A percentile compares a stretch with the other conserved stretches of the same genome.
phyloP scores from a whole-genome alignment of 306 rosid species.

The Mucuna pruriens region DNA sequence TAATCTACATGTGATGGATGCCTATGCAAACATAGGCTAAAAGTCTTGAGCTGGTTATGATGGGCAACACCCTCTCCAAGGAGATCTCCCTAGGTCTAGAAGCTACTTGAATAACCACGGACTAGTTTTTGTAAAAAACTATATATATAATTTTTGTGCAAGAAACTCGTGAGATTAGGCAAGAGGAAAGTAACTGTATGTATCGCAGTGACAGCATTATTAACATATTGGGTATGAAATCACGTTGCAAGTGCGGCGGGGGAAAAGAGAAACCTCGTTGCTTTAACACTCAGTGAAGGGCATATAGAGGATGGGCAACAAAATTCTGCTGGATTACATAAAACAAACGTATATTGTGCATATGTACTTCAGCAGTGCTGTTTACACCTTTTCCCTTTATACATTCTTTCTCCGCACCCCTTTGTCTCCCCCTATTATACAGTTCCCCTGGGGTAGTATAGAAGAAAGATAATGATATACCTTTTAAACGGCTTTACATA shows the following conservation, averaged over 20 bases:
- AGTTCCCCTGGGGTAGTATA: conserved; percentile 52
- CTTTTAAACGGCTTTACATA: conserved; percentile 70
- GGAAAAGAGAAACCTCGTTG: not conserved
- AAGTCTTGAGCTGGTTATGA: not conserved
- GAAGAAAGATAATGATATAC: conserved; percentile 62
- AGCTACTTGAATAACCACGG: not conserved
- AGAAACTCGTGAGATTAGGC: not conserved
- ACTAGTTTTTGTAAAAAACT: not conserved
- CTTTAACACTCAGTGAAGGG: conserved; percentile 37
- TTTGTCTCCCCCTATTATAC: conserved; percentile 63
- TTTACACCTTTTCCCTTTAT: conserved; percentile 37
- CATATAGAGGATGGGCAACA: conserved; percentile 38
- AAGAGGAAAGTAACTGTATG: not conserved
- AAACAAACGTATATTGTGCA: conserved; percentile 48
- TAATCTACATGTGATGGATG: no score
- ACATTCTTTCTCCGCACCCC: conserved; percentile 50
- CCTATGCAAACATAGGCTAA: no score
- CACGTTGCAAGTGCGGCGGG: not conserved
- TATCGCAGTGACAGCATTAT: not conserved
- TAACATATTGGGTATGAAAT: not conserved
- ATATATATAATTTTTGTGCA: not conserved
- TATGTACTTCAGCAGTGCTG: conserved; percentile 48
- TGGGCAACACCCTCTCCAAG: not conserved
- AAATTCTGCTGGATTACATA: conserved; percentile 51
- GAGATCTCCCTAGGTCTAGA: not conserved